Conservation (phyloP, 768 basidiomycete species). For the Termitomyces sp. region DNA sequence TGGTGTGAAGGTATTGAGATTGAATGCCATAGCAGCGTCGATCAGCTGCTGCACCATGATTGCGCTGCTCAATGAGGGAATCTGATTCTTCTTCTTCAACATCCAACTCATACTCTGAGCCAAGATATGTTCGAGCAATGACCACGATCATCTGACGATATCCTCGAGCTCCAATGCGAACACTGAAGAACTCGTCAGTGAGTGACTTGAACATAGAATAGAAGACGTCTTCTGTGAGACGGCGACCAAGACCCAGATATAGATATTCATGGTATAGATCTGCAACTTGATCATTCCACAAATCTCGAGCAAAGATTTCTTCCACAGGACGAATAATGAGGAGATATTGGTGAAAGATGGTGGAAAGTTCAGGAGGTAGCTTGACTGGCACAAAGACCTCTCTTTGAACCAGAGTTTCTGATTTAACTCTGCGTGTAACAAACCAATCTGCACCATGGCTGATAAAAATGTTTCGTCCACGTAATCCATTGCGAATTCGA, state of each 20-base stretch:
- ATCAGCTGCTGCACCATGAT: not conserved
- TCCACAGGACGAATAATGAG: not conserved
- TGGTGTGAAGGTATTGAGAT: not conserved
- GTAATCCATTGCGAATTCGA: not conserved
- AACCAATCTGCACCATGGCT: not conserved
- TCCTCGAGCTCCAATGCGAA: not conserved
- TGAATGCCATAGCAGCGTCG: not conserved
- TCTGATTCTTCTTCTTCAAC: not conserved
- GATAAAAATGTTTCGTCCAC: not conserved
- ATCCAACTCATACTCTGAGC: not conserved
- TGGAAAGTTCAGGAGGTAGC: not conserved
- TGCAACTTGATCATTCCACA: not conserved
- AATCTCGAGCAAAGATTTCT: not conserved
- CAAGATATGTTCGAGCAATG: not conserved
- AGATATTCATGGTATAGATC: not conserved
- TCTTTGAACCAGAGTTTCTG: not conserved
- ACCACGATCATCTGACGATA: not conserved
- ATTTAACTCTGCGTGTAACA: not conserved
- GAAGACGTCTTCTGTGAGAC: not conserved
- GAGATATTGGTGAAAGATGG: not conserved
- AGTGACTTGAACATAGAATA: not conserved
- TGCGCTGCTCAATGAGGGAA: not conserved
- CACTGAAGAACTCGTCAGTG: not conserved
- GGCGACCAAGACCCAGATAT: not conserved
- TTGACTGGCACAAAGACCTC: not conserved